Evolutionary conservation across 139 green algal species (phyloP).

Genomic region (Desmodesmus armatus): DNA sequence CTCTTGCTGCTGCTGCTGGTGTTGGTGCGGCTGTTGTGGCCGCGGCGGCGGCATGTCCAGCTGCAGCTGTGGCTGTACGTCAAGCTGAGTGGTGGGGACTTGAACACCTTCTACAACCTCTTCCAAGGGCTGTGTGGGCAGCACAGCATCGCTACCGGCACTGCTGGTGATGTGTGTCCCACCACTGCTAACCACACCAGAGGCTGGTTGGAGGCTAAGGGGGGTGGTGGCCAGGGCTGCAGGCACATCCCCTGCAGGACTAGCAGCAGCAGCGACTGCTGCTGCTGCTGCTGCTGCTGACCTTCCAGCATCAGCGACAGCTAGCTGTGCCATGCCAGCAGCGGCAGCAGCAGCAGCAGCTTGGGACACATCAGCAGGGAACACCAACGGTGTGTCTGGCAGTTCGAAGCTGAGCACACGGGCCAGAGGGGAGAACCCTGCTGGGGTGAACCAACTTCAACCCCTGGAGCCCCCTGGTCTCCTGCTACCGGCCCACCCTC

Average conservation of each 20-base stretch:
- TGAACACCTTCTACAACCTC: background rate
- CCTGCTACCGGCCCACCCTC: background rate
- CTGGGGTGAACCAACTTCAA: background rate
- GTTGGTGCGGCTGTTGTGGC: slow-evolving; percentile 14
- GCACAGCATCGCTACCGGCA: no score
- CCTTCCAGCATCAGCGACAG: no score
- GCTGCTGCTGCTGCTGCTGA: slow-evolving; percentile 40
- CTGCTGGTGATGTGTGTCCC: no score
- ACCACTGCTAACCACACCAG: no score
- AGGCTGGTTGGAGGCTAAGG: no score
- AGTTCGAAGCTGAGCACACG: slow-evolving; percentile 40
- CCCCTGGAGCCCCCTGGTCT: background rate
- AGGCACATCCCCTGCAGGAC: no score
- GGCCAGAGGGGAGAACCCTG: background rate
- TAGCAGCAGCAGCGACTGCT: no score
- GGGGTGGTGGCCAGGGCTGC: no score
- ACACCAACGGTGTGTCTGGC: background rate
- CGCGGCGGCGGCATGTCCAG: background rate
- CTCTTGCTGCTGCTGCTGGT: slow-evolving; percentile 27
- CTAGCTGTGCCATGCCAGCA: no score
- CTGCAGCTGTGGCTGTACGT: slow-evolving; percentile 8
- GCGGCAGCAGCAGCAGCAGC: background rate
- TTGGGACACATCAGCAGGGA: background rate
- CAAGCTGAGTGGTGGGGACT: background rate
- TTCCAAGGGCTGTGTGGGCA: no score